These are phyloP conservation scores for Arachnopeziza araneosa DNA, from an alignment of 2,329 filamentous ascomycete species.

Conservation along the genomic window DNA sequence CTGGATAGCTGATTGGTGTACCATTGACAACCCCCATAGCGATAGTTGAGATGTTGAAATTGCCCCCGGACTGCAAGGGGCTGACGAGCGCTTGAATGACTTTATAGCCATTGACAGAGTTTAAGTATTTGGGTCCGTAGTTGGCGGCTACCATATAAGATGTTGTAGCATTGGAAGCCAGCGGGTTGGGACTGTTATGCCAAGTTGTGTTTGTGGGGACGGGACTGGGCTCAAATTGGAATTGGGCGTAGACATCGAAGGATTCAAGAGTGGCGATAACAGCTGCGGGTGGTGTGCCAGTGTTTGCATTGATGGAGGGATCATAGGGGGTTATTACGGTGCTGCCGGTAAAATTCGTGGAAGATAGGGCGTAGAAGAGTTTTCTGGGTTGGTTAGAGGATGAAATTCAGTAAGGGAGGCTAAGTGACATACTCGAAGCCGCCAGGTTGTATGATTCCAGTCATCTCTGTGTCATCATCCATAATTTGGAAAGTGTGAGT, in stretches of 20 bases:
- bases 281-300: slow-evolving; percentile 15
- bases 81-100: slow-evolving; percentile 41
- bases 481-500: slow-evolving; percentile 44
- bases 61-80: slow-evolving; percentile 33
- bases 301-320: slow-evolving; percentile 20
- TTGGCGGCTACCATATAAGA: slow-evolving; percentile 42
- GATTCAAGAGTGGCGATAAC: slow-evolving; percentile 34
- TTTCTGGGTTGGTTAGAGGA: slow-evolving; percentile 18
- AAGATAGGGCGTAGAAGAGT: slow-evolving; percentile 37
- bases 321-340: slow-evolving; percentile 33
- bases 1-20: slow-evolving; percentile 11
- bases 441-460: slow-evolving; percentile 40
- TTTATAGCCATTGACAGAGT: slow-evolving; percentile 34
- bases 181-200: slow-evolving; percentile 32
- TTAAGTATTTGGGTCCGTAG: slow-evolving; percentile 41
- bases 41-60: slow-evolving; percentile 41
- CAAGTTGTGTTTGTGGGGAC: slow-evolving; percentile 35
- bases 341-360: slow-evolving; percentile 30
- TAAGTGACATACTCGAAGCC: slow-evolving; percentile 38
- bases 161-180: slow-evolving; percentile 28
- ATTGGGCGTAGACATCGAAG: slow-evolving; percentile 40
- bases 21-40: neutral
- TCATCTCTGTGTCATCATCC: slow-evolving; percentile 42
- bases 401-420: neutral
- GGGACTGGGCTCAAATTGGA: slow-evolving; percentile 35